A percentile compares a stretch with the other conserved stretches of the same genome.
Conservation (phyloP, 805 yeast genomes). For the Candida yuanshanica region DNA sequence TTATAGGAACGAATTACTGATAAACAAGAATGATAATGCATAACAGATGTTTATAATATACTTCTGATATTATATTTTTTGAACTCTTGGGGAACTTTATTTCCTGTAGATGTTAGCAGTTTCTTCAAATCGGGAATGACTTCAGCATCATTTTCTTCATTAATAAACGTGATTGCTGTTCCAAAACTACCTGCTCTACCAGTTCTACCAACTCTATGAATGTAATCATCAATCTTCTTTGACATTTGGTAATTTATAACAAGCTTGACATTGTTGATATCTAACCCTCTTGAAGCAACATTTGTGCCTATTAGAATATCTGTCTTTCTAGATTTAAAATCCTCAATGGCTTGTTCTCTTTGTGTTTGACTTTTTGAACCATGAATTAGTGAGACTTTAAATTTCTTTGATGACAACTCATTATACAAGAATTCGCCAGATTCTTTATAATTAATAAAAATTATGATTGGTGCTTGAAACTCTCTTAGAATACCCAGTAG, state of each 20-base stretch:
- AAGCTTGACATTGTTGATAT: conserved; percentile 77
- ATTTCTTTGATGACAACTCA: conserved; percentile 41
- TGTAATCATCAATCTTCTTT: conserved; percentile 69
- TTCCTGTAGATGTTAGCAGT: conserved; percentile 17
- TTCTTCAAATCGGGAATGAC: conserved; percentile 18
- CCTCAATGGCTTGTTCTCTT: conserved; percentile 69
- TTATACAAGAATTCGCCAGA: conserved; percentile 63
- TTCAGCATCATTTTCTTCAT: conserved; percentile 63
- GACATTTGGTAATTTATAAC: conserved; percentile 88
- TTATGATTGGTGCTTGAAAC: conserved; percentile 56
- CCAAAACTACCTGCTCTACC: conserved; percentile 92
- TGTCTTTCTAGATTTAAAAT: conserved; percentile 48
- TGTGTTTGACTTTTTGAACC: conserved; percentile 84
- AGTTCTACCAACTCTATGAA: conserved; percentile 93
- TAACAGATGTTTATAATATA: conserved; percentile 7
- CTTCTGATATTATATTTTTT: conserved; percentile 7
- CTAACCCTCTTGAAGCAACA: conserved; percentile 94
- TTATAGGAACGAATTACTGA: neutral
- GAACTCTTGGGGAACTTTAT: conserved; percentile 18
- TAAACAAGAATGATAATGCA: neutral
- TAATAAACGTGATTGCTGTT: conserved; percentile 66
- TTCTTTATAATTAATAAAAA: conserved; percentile 75
- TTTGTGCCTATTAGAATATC: conserved; percentile 85
- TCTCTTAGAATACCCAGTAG: conserved; percentile 34
- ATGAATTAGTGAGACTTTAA: conserved; percentile 60